Base-by-base conservation (phyloP, 768 basidiomycete genomes). In the Coprinopsis sp. region DNA sequence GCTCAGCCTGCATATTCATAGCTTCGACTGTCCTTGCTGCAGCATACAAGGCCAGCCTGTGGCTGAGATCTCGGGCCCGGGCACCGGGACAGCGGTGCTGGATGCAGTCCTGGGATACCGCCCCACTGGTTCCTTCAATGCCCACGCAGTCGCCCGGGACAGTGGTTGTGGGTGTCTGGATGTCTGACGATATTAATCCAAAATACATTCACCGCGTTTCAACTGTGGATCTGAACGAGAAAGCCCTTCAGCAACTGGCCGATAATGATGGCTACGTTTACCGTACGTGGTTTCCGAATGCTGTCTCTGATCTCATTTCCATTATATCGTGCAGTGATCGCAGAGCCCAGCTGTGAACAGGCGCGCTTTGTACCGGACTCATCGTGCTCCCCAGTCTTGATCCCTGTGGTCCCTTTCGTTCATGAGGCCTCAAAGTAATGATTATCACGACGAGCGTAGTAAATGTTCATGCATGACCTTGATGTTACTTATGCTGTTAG, bases 101-200 rank as follows among this genome's bases (percentile, higher is more conserved):
- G 22, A 28, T 12, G 27, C 40, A 30, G 16, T 21, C 25, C 6
- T 42, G 40, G 40, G 40, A 42, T 18, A 11, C 30, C 28, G 27
- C 27, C 4, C 27, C 40, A 5, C n/a, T 42, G 16, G 13, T 6
- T n/a, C 40, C 40, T 23, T 10, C 10, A 39, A 23, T 23, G 4
- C 38, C 19, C 25, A 22, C 18, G 37, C 27, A 33, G 21, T 22
- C 22, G 1, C 31, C n/a, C n/a, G 24, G 27, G 10, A 16, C 33
- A 27, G 16, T 33, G 4, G 36, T 49, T 28, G 48, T 49, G 14
- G 48, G 48, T 5, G 48, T 49, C 7, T 49, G 48, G 48, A 49
- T 49, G 48, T 40, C 48, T 1, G 42, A 49, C 21, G 48, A 49
- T 37, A 39, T 49, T 19, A 44, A 49, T 38, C 48, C 48, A 16